A percentile compares a stretch with the other conserved stretches of the same genome.
These are phyloP conservation scores for Pilobolus umbonatus DNA, from an alignment of 192 early-diverging fungal genomes.

Conservation along the genomic window DNA sequence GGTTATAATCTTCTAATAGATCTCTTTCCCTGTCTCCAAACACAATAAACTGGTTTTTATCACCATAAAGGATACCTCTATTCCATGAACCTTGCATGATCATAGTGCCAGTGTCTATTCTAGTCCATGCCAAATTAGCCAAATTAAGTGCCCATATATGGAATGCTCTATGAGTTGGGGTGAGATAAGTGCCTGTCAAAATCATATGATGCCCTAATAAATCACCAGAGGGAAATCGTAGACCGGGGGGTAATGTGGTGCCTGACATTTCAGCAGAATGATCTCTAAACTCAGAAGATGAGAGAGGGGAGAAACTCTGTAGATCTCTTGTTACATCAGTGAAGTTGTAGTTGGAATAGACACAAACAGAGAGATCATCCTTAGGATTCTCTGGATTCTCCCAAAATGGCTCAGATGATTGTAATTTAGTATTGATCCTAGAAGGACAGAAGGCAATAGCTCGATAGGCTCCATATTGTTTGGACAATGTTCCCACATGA, in stretches of 20 bases:
- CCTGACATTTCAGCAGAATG: slow-evolving; percentile 59
- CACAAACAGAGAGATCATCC: slow-evolving; percentile 31
- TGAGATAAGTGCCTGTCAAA: slow-evolving; percentile 67
- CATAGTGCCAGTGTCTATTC: slow-evolving; percentile 57
- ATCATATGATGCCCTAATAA: slow-evolving; percentile 60
- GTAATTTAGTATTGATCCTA: slow-evolving; percentile 2
- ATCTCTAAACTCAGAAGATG: slow-evolving; percentile 51
- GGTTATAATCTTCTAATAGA: slow-evolving; percentile 70
- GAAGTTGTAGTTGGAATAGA: slow-evolving; percentile 79
- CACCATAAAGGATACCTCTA: slow-evolving; percentile 54
- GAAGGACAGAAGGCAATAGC: slow-evolving; percentile 51
- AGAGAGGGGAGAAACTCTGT: slow-evolving; percentile 53
- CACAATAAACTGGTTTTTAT: slow-evolving; percentile 55
- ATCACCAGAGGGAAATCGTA: slow-evolving; percentile 67
- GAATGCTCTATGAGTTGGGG: slow-evolving; percentile 55
- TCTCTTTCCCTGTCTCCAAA: slow-evolving; percentile 64
- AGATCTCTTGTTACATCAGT: slow-evolving; percentile 64
- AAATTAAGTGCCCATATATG: slow-evolving; percentile 64
- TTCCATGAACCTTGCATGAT: slow-evolving; percentile 74
- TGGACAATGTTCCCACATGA: slow-evolving; percentile 51
- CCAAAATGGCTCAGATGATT: neutral
- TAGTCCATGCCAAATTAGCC: slow-evolving; percentile 51
- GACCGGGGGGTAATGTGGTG: slow-evolving; percentile 61
- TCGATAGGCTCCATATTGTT: slow-evolving; percentile 67
- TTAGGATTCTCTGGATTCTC: neutral